A percentile compares a stretch with the other conserved stretches of the same genome.
phyloP scores from a whole-genome alignment of 169 alveolate genomes.

The Cryptosporidium muris region DNA sequence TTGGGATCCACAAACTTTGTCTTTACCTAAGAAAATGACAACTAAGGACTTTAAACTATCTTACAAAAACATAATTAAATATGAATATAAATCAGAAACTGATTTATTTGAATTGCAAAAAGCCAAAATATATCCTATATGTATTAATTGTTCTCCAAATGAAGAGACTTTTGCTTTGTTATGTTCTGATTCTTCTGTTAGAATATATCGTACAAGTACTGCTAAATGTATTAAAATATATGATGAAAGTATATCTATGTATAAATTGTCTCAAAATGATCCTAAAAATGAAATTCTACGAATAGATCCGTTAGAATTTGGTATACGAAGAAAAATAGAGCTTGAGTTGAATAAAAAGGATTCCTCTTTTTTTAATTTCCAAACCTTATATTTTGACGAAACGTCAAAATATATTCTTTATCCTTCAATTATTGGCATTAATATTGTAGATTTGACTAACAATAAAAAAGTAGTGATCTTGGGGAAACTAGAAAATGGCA shows the following conservation, averaged over 20 bases:
- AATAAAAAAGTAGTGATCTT: constrained; percentile 72
- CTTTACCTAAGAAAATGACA: constrained; percentile 69
- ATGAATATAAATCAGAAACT: constrained; percentile 83
- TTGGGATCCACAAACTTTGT: constrained; percentile 80
- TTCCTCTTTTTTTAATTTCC: constrained; percentile 75
- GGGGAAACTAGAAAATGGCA: constrained; percentile 80
- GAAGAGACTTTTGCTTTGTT: constrained; percentile 85
- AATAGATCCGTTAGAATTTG: constrained; percentile 90
- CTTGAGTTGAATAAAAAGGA: constrained; percentile 84
- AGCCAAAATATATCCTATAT: constrained; percentile 80
- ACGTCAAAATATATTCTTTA: constrained; percentile 89
- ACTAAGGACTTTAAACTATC: not conserved
- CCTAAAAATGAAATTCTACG: constrained; percentile 79
- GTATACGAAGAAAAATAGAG: constrained; percentile 90
- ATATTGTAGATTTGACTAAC: constrained; percentile 78
- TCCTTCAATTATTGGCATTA: constrained; percentile 93
- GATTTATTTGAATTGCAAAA: constrained; percentile 90
- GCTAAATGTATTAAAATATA: constrained; percentile 85
- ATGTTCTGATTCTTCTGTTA: constrained; percentile 81
- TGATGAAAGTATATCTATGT: constrained; percentile 87
- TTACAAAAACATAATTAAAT: constrained; percentile 67
- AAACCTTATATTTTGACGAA: constrained; percentile 91
- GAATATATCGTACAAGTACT: constrained; percentile 83
- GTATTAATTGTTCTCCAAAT: constrained; percentile 82
- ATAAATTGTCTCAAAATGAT: constrained; percentile 86